These are phyloP conservation scores for Ustilago loliicola DNA, from an alignment of 1,284 basidiomycete genomes.

Conservation along the genomic window DNA sequence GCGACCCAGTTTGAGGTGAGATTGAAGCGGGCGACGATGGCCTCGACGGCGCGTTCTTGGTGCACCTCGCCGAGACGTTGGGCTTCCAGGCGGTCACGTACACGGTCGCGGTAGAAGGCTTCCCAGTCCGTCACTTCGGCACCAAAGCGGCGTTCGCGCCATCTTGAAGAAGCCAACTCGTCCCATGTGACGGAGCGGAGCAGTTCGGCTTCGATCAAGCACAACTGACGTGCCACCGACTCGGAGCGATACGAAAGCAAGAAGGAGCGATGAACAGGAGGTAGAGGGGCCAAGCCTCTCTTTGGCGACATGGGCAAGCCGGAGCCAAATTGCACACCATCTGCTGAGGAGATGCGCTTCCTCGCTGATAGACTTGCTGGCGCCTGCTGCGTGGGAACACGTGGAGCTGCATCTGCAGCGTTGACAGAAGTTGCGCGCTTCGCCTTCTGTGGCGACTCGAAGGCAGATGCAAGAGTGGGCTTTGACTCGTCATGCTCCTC, in stretches of 20 bases:
- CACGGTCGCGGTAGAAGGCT: conserved; percentile 81
- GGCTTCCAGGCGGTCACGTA: conserved; percentile 78
- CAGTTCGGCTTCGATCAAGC: conserved; percentile 88
- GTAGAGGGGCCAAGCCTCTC: conserved; percentile 18
- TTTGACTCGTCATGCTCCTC: neutral
- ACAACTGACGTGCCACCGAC: conserved; percentile 81
- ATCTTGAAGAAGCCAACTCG: conserved; percentile 77
- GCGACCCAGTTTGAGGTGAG: conserved; percentile 85
- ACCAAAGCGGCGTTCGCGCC: conserved; percentile 69
- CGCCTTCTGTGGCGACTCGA: neutral
- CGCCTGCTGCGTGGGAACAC: neutral
- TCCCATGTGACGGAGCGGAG: conserved; percentile 86
- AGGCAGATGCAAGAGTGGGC: neutral
- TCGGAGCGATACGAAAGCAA: conserved; percentile 72
- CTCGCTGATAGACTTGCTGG: neutral
- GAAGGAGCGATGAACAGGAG: conserved; percentile 62
- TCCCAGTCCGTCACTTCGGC: conserved; percentile 85
- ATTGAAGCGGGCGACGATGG: conserved; percentile 88
- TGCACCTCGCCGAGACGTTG: conserved; percentile 64
- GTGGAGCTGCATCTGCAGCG: neutral
- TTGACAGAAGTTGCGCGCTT: conserved; percentile 10
- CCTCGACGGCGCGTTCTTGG: conserved; percentile 68
- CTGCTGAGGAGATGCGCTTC: neutral
- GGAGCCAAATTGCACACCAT: neutral
- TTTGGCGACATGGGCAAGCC: conserved; percentile 14